These are phyloP conservation scores for Collybia nuda DNA, from an alignment of 768 basidiomycete genomes.

Conservation along the genomic window DNA sequence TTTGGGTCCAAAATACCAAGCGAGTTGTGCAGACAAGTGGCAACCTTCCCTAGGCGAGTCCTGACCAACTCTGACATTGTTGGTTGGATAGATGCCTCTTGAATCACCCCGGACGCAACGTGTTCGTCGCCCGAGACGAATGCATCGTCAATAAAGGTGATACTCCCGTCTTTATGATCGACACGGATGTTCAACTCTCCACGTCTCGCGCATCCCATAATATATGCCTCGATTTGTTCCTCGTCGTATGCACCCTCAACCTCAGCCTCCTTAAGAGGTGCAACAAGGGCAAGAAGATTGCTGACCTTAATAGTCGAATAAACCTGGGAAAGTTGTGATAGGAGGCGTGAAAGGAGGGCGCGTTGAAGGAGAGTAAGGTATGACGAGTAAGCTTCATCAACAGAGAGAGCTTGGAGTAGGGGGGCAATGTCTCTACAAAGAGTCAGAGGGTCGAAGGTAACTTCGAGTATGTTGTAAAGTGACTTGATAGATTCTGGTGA, in stretches of 20 bases:
- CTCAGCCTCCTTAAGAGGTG: conserved; percentile 63
- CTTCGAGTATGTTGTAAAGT: conserved; percentile 88
- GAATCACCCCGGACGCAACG: conserved; percentile 27
- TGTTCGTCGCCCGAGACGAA: conserved; percentile 50
- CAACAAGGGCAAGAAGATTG: conserved; percentile 75
- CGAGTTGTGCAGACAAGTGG: conserved; percentile 69
- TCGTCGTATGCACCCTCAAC: conserved; percentile 60
- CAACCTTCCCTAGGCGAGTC: conserved; percentile 77
- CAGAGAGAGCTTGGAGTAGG: conserved; percentile 61
- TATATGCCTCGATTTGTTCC: conserved; percentile 85
- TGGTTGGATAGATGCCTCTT: conserved; percentile 59
- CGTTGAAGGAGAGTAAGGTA: conserved; percentile 91
- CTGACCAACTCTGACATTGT: conserved; percentile 71
- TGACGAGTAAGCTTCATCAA: conserved; percentile 63
- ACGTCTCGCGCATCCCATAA: conserved; percentile 88
- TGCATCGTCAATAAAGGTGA: conserved; percentile 82
- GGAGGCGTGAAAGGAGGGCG: conserved; percentile 86
- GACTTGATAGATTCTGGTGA: conserved; percentile 71
- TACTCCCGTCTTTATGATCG: conserved; percentile 83
- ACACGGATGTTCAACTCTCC: conserved; percentile 86
- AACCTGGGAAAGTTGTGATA: conserved; percentile 89
- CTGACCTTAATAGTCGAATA: conserved; percentile 85
- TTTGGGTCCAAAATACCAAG: conserved; percentile 54
- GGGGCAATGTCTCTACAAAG: conserved; percentile 80
- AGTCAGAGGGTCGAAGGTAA: conserved; percentile 88